These are phyloP conservation scores for Leptodermis oblonga DNA, from an alignment of 257 asterid species.

Conservation along the genomic window DNA sequence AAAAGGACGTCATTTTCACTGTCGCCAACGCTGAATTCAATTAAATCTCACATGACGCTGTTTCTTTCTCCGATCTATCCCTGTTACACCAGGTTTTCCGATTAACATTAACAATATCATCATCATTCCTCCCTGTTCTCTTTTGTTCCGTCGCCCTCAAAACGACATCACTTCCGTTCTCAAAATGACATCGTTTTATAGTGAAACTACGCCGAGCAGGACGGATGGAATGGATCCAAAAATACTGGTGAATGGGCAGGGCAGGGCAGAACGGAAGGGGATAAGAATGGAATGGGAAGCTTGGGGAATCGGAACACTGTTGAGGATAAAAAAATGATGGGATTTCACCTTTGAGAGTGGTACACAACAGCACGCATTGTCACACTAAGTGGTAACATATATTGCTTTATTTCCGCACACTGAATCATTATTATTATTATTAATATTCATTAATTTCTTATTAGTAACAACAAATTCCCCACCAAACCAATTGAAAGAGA, in stretches of 20 bases:
- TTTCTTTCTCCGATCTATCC: not conserved
- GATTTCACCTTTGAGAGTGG: constrained; percentile 40
- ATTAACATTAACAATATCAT: no score
- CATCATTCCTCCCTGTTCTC: no score
- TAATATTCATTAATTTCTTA: no score
- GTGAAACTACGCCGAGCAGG: no score
- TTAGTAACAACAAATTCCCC: not conserved
- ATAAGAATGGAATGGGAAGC: constrained; percentile 7
- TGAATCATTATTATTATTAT: constrained; percentile 19
- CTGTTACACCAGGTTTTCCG: not conserved
- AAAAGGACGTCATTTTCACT: not conserved
- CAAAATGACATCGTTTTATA: no score
- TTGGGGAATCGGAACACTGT: constrained; percentile 5
- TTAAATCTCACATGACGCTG: constrained; percentile 6
- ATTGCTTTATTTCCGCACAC: constrained; percentile 25
- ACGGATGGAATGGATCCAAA: no score
- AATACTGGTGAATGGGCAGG: not conserved
- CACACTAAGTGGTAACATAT: constrained; percentile 44
- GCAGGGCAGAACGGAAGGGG: no score
- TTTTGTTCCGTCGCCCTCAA: no score
- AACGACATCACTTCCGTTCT: no score
- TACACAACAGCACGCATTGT: constrained; percentile 78
- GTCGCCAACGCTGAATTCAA: not conserved
- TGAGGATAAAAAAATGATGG: constrained; percentile 18
- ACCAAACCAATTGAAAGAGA: not conserved